Evolutionary conservation across 2,329 filamentous ascomycete genomes (phyloP).

Genomic region (Leptographium lundbergii): DNA sequence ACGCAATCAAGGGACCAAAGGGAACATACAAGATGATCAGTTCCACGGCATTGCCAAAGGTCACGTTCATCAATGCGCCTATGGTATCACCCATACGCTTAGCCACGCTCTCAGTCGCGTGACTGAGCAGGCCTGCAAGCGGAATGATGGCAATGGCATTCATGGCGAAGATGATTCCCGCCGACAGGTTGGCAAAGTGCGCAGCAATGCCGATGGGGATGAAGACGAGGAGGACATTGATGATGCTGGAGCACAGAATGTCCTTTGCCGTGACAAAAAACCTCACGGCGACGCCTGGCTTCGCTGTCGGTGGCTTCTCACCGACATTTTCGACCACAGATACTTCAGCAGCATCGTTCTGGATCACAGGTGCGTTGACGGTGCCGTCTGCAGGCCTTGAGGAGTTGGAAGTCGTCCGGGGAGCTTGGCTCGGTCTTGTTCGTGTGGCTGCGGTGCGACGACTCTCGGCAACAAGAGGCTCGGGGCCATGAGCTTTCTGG

Average conservation of each 20-base stretch:
- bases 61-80: slow-evolving; percentile 79
- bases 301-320: slow-evolving; percentile 6
- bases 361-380: background rate
- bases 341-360: background rate
- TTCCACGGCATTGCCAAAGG: slow-evolving; percentile 86
- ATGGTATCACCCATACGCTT: slow-evolving; percentile 70
- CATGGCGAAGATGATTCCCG: slow-evolving; percentile 42
- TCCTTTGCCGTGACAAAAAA: slow-evolving; percentile 35
- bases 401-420: background rate
- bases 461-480: slow-evolving; percentile 8
- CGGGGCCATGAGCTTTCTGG: slow-evolving; percentile 17
- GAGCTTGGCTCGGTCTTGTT: background rate
- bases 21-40: slow-evolving; percentile 61
- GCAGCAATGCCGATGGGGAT: slow-evolving; percentile 55
- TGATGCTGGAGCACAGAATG: slow-evolving; percentile 47
- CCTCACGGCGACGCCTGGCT: slow-evolving; percentile 12
- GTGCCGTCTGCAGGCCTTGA: background rate
- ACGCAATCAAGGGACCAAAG: slow-evolving; percentile 28
- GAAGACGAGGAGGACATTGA: slow-evolving; percentile 56
- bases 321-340: background rate
- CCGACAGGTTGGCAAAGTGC: slow-evolving; percentile 25
- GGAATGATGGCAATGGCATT: slow-evolving; percentile 68
- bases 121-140: slow-evolving; percentile 69
- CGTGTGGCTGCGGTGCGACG: background rate
- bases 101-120: slow-evolving; percentile 80